Percentiles rank a stretch among this genome's conserved stretches.
These are phyloP conservation scores for Sisymbrium altissimum DNA, from an alignment of 345 rosid species.

Conservation along the genomic window DNA sequence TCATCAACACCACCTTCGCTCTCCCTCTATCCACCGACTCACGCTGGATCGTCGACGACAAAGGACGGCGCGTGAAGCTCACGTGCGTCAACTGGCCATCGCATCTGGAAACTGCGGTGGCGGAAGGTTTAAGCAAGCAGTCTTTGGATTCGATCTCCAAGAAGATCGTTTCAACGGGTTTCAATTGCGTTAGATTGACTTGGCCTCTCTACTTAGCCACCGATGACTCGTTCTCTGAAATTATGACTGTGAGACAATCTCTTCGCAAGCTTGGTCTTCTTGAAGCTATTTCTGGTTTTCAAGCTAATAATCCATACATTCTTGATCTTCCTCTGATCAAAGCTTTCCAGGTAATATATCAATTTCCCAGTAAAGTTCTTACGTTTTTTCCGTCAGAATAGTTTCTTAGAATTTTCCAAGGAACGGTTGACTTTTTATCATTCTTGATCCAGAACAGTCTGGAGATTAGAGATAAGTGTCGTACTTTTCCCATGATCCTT, in stretches of 20 bases:
- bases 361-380: background rate
- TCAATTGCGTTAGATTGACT: constrained; percentile 65
- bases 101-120: constrained; percentile 61
- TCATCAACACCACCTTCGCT: constrained; percentile 10
- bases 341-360: constrained; percentile 59
- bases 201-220: constrained; percentile 65
- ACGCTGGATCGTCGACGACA: constrained; percentile 57
- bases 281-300: constrained; percentile 65
- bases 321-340: constrained; percentile 64
- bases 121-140: constrained; percentile 72
- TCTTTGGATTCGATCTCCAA: constrained; percentile 43
- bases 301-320: constrained; percentile 63
- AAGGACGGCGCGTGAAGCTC: constrained; percentile 58
- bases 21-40: constrained; percentile 54
- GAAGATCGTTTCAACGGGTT: constrained; percentile 40
- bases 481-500: background rate
- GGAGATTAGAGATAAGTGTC: no score
- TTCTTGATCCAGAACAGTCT: background rate
- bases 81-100: constrained; percentile 71
- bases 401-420: background rate
- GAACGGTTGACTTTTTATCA: background rate
- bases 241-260: constrained; percentile 59
- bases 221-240: constrained; percentile 41
- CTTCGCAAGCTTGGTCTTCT: constrained; percentile 52
- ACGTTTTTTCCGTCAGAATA: background rate